These are phyloP conservation scores for Tremellales sp. DNA, from an alignment of 1,284 basidiomycete species.

Conservation along the genomic window DNA sequence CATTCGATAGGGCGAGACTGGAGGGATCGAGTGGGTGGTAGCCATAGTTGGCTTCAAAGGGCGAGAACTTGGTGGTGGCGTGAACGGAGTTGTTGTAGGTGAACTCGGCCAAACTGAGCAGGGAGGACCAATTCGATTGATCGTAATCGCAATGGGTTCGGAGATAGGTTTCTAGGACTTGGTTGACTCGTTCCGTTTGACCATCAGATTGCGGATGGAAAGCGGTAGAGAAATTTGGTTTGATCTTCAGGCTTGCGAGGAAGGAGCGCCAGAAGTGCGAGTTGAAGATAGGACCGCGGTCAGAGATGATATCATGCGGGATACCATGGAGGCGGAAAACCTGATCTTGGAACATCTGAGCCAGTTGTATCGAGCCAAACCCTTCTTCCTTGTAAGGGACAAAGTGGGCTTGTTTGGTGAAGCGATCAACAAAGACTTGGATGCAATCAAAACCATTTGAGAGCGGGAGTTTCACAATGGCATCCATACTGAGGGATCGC, in stretches of 20 bases:
- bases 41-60: slow-evolving; percentile 43
- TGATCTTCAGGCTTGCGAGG: slow-evolving; percentile 22
- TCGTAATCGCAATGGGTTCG: slow-evolving; percentile 38
- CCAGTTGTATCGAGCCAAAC: too few relatives aligned
- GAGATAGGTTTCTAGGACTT: slow-evolving; percentile 49
- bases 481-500: slow-evolving; percentile 50
- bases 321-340: slow-evolving; percentile 20
- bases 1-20: neutral
- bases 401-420: slow-evolving; percentile 50
- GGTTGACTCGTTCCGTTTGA: slow-evolving; percentile 51
- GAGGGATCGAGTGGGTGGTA: too few relatives aligned
- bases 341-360: slow-evolving; percentile 6
- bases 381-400: slow-evolving; percentile 30
- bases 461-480: slow-evolving; percentile 50
- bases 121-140: slow-evolving; percentile 52
- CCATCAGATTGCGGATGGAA: slow-evolving; percentile 52
- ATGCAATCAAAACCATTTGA: slow-evolving; percentile 46
- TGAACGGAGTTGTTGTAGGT: slow-evolving; percentile 50
- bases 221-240: slow-evolving; percentile 27
- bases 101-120: slow-evolving; percentile 53
- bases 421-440: slow-evolving; percentile 47
- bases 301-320: slow-evolving; percentile 31
- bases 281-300: slow-evolving; percentile 31
- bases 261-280: slow-evolving; percentile 16
- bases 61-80: slow-evolving; percentile 21